Evolutionary conservation across 2,329 filamentous ascomycete species (phyloP).

Genomic region (Didymella exigua): DNA sequence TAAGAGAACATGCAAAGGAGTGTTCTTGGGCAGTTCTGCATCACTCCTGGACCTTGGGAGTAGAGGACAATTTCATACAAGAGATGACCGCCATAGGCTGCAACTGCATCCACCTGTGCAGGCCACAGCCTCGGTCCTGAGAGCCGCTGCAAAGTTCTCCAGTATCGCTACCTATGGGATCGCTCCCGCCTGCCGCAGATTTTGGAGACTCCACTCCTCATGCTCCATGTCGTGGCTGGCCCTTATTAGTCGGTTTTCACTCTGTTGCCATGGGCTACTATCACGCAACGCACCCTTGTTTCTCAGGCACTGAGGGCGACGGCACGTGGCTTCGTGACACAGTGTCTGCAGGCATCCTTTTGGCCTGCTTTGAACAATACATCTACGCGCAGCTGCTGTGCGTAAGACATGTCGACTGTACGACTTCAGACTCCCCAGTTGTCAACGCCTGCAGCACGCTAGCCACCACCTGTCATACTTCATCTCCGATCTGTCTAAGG

Average conservation of each 20-base stretch:
- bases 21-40: conserved; percentile 36
- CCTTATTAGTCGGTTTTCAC: conserved; percentile 34
- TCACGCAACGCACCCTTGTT: conserved; percentile 11
- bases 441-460: conserved; percentile 1
- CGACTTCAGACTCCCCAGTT: not conserved
- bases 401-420: not conserved
- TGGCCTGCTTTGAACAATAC: not conserved
- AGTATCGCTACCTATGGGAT: conserved; percentile 31
- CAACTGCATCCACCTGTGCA: conserved; percentile 21
- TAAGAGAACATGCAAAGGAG: not conserved
- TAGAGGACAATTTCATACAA: conserved; percentile 16
- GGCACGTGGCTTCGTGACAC: conserved; percentile 35
- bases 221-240: conserved; percentile 36
- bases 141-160: conserved; percentile 19
- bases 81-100: conserved; percentile 14
- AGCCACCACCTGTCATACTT: not conserved
- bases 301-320: conserved; percentile 27
- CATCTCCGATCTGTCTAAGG: not conserved
- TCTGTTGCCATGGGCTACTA: conserved; percentile 18
- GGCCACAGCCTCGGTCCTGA: conserved; percentile 31
- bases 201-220: conserved; percentile 18
- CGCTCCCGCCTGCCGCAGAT: conserved; percentile 24
- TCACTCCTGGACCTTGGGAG: conserved; percentile 18
- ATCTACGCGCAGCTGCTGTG: conserved; percentile 8
- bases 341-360: conserved; percentile 13